Base-by-base conservation (phyloP, 1,284 basidiomycete genomes). In the Phellopilus nigrolimitatus region DNA sequence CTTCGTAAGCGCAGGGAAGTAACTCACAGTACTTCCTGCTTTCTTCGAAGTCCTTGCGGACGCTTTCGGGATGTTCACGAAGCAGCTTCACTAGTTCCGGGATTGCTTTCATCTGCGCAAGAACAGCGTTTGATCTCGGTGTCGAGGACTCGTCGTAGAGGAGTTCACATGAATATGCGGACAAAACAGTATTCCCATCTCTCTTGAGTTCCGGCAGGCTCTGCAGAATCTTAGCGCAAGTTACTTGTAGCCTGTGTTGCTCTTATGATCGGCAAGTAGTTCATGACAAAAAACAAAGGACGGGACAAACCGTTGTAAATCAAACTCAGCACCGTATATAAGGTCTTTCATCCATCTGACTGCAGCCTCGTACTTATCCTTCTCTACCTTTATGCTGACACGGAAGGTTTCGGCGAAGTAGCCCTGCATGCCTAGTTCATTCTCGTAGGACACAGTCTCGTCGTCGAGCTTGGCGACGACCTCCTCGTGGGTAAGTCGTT, bases 121-220 rank as follows among this genome's bases (percentile, higher is more conserved):
- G 74, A 31, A 98, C 71, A 33, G 82, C 79, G 60, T 80, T 81
- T 38, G 84, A 79, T 30, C 86, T 79, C 13, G 82, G 80, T 1
- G 91, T 89, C 9, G 91, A 94, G 54, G 75, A 79, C 50, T 81
- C 74, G 56, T 82, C 78, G 61, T 82, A 91, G 28, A 93, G 66
- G 34, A 93, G 62, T 49, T 84, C 78, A 21, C 80, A 70, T 66
- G 80, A 84, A 37, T 94, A 73, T 6, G 92, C 87, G 22, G 77
- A 76, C 38, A 94, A 74, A 9, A 99, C 87, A 19, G 80, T 84
- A 61, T 74, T 81, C 1, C 95, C 97, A 61, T 93, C 88, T 40
- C 97, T 80, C 74, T 98, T 99, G 64, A 91, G 76, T 62, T 94
- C 86, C 0, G 97, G 97, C n/a, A 99, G 73, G 22, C 85, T 85